Evolutionary conservation across 495 filamentous ascomycete genomes (phyloP), one percentile per base, ranked within the genome.

Genomic region (Schizothecium vesticola): DNA sequence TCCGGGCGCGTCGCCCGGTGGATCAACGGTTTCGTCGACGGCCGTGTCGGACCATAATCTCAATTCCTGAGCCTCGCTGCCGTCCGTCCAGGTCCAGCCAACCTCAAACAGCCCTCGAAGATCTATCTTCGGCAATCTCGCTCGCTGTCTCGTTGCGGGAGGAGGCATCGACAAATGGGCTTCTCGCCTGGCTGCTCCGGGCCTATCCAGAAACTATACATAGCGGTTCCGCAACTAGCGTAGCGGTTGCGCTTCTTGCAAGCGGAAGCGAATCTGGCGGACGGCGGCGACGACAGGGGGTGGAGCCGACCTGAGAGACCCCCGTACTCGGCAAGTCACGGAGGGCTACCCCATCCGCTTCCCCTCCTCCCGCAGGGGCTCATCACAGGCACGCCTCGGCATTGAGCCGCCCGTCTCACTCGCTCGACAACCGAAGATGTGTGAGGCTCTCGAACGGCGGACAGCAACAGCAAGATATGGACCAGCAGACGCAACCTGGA

Each of bases 121-220:
- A 60, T 66, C 31, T 61, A 21, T 61, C 28, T 58, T 60, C 56
- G 65, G 65, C 65, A 66, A 60, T 66, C 65, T 66, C 65, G 43
- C 64, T 29, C 59, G 31, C 36, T 31, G 57, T 57, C 57, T 66
- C 29, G 56, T 60, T 59, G 29, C 43, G 19, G 63, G 55, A 55
- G 33, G 22, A 59, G 23, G 36, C 23, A 65, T 23, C 55, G 23
- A 59, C 24, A 22, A 65, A 26, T 36, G 51, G 63, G 56, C n/a
- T 65, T 22, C 51, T 36, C 63, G 51, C 25, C 19, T 10, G 43
- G 11, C 23, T 55, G 23, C 31, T 8, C 43, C 43, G 43, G 43
- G 43, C 43, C 43, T 51, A 51, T n/a, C 43, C 43, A 51, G 19
- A 51, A n/a, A 51, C 43, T n/a, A 51, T n/a, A 51, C 43, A 51